Conservation (phyloP, 306 rosid genomes). For the Glycine soja region DNA sequence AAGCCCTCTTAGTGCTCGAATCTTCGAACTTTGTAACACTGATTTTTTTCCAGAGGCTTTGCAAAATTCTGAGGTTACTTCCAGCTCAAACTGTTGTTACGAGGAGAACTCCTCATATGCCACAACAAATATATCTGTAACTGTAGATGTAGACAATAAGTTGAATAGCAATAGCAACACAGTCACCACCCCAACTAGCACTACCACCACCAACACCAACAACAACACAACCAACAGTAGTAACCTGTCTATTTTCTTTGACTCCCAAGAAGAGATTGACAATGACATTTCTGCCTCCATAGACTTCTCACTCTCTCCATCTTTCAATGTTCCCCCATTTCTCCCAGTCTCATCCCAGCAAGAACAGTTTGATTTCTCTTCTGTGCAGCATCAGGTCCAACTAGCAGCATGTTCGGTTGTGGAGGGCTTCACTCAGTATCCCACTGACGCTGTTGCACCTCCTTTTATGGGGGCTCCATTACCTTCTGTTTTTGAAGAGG, state of each 20-base stretch:
- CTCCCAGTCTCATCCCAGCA: slow-evolving; percentile 50
- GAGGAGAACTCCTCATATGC: slow-evolving; percentile 75
- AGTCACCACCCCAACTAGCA: slow-evolving; percentile 50
- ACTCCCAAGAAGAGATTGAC: slow-evolving; percentile 81
- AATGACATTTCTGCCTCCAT: slow-evolving; percentile 90
- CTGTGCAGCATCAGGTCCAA: slow-evolving; percentile 61
- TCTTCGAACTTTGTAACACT: slow-evolving; percentile 74
- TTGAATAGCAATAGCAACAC: slow-evolving; percentile 51
- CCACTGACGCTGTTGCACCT: slow-evolving; percentile 53
- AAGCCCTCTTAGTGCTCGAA: slow-evolving; percentile 71
- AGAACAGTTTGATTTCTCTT: slow-evolving; percentile 70
- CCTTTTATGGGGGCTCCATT: slow-evolving; percentile 62
- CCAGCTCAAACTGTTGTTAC: slow-evolving; percentile 81
- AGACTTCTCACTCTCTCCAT: slow-evolving; percentile 73
- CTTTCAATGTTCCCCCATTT: slow-evolving; percentile 60
- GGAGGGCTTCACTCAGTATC: slow-evolving; percentile 71
- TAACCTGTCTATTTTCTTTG: slow-evolving; percentile 69
- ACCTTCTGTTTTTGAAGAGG: slow-evolving; percentile 77
- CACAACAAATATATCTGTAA: not conserved
- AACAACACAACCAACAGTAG: slow-evolving; percentile 52
- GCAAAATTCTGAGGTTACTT: slow-evolving; percentile 83
- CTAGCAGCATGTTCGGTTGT: slow-evolving; percentile 61
- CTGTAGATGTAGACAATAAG: slow-evolving; percentile 61
- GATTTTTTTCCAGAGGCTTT: slow-evolving; percentile 78
- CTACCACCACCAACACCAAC: slow-evolving; percentile 29